Conservation (phyloP, 495 filamentous ascomycete species). For the Aspergillus avenaceus region DNA sequence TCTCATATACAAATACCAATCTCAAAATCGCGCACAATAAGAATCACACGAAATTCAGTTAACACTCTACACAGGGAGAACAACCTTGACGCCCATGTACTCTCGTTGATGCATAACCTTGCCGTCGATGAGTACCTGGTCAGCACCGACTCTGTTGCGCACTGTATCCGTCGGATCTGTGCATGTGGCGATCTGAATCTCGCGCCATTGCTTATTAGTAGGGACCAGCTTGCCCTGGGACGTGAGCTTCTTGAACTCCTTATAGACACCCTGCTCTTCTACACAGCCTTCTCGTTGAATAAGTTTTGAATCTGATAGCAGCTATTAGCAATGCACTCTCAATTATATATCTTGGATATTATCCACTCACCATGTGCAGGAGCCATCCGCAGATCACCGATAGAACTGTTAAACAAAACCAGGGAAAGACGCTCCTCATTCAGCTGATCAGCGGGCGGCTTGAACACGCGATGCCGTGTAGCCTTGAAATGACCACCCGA, state of each 20-base stretch:
- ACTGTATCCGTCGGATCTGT: constrained; percentile 38
- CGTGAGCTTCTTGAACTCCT: constrained; percentile 34
- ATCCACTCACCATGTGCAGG: constrained; percentile 22
- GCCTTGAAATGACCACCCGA: constrained; percentile 48
- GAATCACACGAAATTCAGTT: too few species aligned
- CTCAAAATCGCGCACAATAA: too few species aligned
- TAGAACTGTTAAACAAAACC: constrained; percentile 40
- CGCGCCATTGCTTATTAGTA: constrained; percentile 36
- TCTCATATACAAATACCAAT: too few species aligned
- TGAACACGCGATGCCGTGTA: constrained; percentile 40
- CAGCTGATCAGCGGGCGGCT: constrained; percentile 38
- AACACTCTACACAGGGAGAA: constrained; percentile 29
- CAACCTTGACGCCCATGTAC: constrained; percentile 42
- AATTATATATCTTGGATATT: background rate
- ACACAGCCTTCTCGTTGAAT: constrained; percentile 37
- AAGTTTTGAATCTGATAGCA: constrained; percentile 28
- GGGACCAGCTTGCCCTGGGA: constrained; percentile 31
- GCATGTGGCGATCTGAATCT: constrained; percentile 36
- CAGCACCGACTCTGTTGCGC: constrained; percentile 29
- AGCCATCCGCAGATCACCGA: constrained; percentile 33
- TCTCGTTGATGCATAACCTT: constrained; percentile 40
- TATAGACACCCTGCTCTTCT: constrained; percentile 39
- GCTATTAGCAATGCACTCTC: background rate
- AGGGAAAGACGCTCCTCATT: constrained; percentile 36
- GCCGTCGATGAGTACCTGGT: constrained; percentile 35